Percentiles rank a stretch among this genome's conserved stretches.
Conservation (phyloP, 768 basidiomycete species). For the Coprinopsis sp. region DNA sequence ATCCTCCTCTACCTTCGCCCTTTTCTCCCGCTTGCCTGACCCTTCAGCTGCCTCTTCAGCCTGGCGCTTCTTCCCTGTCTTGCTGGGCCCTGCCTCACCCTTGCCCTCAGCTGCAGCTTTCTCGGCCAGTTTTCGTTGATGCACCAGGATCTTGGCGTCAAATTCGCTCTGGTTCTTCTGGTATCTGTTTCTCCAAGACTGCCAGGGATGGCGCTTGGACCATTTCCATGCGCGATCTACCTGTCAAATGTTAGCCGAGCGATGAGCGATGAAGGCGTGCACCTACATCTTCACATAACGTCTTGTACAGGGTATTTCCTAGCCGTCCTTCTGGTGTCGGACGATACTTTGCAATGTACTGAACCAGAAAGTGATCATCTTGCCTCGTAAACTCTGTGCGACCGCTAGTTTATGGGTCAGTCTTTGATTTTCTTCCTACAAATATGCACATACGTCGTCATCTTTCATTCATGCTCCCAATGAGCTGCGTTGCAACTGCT, state of each 20-base stretch:
- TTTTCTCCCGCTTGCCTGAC: background rate
- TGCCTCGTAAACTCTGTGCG: background rate
- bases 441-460: too few relatives aligned
- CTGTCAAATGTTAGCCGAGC: constrained; percentile 22
- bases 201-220: constrained; percentile 47
- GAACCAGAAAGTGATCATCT: background rate
- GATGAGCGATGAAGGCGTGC: background rate
- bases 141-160: constrained; percentile 33
- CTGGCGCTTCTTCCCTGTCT: background rate
- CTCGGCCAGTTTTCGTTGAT: background rate
- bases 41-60: background rate
- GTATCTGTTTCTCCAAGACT: constrained; percentile 66
- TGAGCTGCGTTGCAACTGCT: too few relatives aligned
- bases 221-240: constrained; percentile 42
- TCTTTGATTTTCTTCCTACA: too few relatives aligned
- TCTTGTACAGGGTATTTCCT: constrained; percentile 42
- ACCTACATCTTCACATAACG: constrained; percentile 42
- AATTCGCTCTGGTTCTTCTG: constrained; percentile 38
- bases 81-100: background rate
- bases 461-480: too few relatives aligned
- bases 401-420: too few relatives aligned
- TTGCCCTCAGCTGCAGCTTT: background rate
- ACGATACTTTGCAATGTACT: constrained; percentile 2
- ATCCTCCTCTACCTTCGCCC: too few relatives aligned
- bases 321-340: background rate